A percentile compares a stretch with the other conserved stretches of the same genome.
phyloP scores from a whole-genome alignment of 257 asterid genomes.

The Knoxia roxburghii region DNA sequence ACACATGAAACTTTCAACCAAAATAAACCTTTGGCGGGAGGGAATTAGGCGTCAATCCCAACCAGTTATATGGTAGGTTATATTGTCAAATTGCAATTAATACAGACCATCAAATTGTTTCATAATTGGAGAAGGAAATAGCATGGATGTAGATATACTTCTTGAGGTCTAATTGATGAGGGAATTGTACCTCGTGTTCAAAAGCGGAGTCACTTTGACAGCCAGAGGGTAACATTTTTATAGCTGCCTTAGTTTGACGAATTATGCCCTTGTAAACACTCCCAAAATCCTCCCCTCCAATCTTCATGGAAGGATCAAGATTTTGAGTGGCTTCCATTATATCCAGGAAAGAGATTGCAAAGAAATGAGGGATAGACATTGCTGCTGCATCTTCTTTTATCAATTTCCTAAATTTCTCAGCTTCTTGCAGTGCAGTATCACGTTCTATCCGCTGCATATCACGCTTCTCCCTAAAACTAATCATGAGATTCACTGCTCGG shows the following conservation, averaged over 20 bases:
- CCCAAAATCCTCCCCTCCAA: conserved; percentile 77
- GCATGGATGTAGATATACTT: not conserved
- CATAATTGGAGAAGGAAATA: not conserved
- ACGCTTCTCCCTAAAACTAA: conserved; percentile 58
- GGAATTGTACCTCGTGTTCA: conserved; percentile 52
- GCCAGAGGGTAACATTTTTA: conserved; percentile 74
- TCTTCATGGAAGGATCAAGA: conserved; percentile 66
- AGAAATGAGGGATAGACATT: conserved; percentile 38
- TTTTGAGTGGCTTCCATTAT: conserved; percentile 70
- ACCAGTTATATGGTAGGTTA: not conserved
- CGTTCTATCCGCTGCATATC: conserved; percentile 62
- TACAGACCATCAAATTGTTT: no score
- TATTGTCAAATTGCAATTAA: not conserved
- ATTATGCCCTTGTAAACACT: conserved; percentile 73
- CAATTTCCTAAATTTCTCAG: conserved; percentile 36
- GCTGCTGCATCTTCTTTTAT: conserved; percentile 36
- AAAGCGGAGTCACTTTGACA: conserved; percentile 71
- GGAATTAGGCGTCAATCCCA: not conserved
- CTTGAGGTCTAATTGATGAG: not conserved
- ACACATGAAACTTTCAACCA: no score
- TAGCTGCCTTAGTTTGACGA: conserved; percentile 60
- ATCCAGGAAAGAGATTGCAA: conserved; percentile 57
- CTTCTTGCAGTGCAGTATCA: conserved; percentile 50
- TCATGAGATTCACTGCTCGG: conserved; percentile 85
- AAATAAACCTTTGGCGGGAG: no score